Percentiles rank a stretch among this genome's conserved stretches.
These are phyloP conservation scores for Heterobasidion annosum DNA, from an alignment of 1,284 basidiomycete species.

Conservation along the genomic window DNA sequence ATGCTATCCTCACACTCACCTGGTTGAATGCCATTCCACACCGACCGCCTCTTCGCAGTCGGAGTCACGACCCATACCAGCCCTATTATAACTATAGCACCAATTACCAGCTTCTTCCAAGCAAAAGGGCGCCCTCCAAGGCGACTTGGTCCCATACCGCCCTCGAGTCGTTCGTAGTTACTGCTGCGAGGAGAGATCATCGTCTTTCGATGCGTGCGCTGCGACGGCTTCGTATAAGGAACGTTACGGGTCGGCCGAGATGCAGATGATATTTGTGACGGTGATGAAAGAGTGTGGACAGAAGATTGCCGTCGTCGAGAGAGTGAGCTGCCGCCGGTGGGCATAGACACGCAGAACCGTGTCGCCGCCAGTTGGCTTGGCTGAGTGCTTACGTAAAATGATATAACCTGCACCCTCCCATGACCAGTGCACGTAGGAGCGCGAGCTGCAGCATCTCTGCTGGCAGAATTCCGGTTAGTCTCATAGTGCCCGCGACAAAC, in stretches of 20 bases:
- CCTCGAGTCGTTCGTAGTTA: slow-evolving; percentile 58
- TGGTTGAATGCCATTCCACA: slow-evolving; percentile 3
- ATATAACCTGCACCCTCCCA: no score
- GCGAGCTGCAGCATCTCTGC: no score
- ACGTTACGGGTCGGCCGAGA: neutral
- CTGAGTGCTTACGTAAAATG: no score
- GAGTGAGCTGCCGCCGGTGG: neutral
- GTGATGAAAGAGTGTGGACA: neutral
- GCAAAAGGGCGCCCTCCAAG: slow-evolving; percentile 22
- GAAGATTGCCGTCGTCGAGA: neutral
- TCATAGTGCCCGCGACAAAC: no score
- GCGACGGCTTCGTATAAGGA: neutral
- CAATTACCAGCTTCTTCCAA: slow-evolving; percentile 66
- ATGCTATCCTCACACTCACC: slow-evolving; percentile 3
- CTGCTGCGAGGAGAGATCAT: slow-evolving; percentile 36
- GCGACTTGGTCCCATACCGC: slow-evolving; percentile 43
- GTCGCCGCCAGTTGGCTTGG: no score
- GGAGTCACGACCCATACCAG: slow-evolving; percentile 61
- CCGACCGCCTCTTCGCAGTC: slow-evolving; percentile 19
- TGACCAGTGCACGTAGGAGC: no score
- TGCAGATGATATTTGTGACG: neutral
- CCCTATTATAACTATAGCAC: slow-evolving; percentile 41
- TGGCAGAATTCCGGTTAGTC: no score
- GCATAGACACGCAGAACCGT: neutral
- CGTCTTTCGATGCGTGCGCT: neutral